A percentile compares a stretch with the other conserved stretches of the same genome.
phyloP scores from a whole-genome alignment of 176 grass and related monocot genomes.

The Avena eriantha region DNA sequence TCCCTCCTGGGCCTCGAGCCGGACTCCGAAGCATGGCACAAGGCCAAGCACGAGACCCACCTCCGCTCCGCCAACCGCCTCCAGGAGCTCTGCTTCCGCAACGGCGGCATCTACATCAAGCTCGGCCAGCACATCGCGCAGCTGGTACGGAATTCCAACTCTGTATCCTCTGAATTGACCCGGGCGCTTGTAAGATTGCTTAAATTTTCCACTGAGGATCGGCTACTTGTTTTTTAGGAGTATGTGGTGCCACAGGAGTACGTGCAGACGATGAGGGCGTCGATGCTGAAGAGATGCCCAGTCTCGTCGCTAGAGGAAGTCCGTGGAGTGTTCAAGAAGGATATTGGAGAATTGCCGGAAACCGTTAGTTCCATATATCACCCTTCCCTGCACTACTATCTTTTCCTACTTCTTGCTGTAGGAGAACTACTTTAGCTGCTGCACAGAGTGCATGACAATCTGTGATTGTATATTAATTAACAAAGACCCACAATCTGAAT shows the following conservation, averaged over 20 bases:
- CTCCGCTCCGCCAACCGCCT: constrained; percentile 73
- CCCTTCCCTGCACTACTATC: constrained; percentile 25
- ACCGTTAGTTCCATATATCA: constrained; percentile 42
- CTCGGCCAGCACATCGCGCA: constrained; percentile 94
- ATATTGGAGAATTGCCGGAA: constrained; percentile 79
- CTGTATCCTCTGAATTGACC: constrained; percentile 14
- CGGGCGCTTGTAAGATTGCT: neutral
- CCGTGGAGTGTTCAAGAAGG: constrained; percentile 63
- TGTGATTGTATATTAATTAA: neutral
- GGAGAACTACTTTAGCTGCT: constrained; percentile 2
- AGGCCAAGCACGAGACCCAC: constrained; percentile 69
- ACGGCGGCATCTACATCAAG: constrained; percentile 97
- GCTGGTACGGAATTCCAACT: constrained; percentile 50
- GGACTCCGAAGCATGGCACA: constrained; percentile 55
- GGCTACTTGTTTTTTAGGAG: constrained; percentile 58
- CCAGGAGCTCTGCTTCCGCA: constrained; percentile 94
- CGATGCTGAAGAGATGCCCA: constrained; percentile 92
- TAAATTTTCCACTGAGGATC: neutral
- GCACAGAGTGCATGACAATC: neutral
- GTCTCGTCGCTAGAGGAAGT: constrained; percentile 86
- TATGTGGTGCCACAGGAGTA: constrained; percentile 92
- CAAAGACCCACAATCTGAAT: neutral
- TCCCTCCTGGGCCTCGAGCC: constrained; percentile 74
- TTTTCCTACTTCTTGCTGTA: constrained; percentile 16
- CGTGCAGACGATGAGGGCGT: constrained; percentile 81